Conservation (phyloP, 2,329 filamentous ascomycete species). For the Diplodia sapinea region DNA sequence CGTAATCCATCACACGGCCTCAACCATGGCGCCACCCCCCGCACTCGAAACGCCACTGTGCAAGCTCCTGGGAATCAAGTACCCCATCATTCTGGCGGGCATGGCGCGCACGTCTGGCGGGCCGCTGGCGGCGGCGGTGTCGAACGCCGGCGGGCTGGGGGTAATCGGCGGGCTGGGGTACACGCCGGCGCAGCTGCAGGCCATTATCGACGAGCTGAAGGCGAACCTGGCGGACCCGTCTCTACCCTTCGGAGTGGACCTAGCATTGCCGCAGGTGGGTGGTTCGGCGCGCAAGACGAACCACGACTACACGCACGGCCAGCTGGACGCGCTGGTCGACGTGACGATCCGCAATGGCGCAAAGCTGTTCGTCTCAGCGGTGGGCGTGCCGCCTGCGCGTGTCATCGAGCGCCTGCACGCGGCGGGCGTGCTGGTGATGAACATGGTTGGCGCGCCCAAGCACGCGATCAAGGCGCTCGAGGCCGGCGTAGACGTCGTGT, state of each 20-base stretch:
- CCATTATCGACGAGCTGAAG: conserved; percentile 88
- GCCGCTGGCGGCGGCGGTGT: conserved; percentile 54
- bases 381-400: conserved; percentile 78
- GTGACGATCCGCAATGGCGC: conserved; percentile 86
- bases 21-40: conserved; percentile 40
- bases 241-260: conserved; percentile 87
- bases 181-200: conserved; percentile 71
- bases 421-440: conserved; percentile 86
- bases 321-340: conserved; percentile 84
- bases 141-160: conserved; percentile 82
- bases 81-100: conserved; percentile 89
- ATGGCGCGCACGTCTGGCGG: conserved; percentile 77
- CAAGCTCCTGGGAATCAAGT: conserved; percentile 76
- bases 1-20: not conserved
- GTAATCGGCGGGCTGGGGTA: conserved; percentile 57
- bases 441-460: conserved; percentile 93
- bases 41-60: conserved; percentile 48
- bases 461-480: conserved; percentile 89
- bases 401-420: conserved; percentile 79
- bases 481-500: conserved; percentile 87
- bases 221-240: conserved; percentile 67
- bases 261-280: conserved; percentile 88
- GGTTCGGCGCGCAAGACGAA: conserved; percentile 86
- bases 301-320: conserved; percentile 91
- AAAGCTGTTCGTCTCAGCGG: conserved; percentile 82